Conservation (phyloP, 441 rosid genomes). For the Capsella rubella region DNA sequence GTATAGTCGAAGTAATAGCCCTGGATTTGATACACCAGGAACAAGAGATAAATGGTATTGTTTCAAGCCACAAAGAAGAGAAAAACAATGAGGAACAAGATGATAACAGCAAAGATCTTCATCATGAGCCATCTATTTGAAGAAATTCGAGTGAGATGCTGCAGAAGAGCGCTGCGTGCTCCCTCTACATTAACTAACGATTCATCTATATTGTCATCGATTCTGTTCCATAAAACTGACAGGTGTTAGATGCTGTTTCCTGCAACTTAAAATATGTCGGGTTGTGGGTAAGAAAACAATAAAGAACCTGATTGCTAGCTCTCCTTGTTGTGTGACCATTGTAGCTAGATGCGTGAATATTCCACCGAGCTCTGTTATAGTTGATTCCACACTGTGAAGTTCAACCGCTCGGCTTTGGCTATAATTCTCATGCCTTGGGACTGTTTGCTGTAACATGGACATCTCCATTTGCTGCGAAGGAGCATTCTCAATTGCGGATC, state of each 20-base stretch:
- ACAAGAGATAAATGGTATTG: neutral
- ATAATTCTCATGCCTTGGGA: conserved; percentile 79
- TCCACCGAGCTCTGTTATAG: conserved; percentile 90
- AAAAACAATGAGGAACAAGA: conserved; percentile 70
- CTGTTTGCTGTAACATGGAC: conserved; percentile 92
- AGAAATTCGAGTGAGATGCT: conserved; percentile 82
- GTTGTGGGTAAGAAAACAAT: conserved; percentile 5
- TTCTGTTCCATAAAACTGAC: conserved; percentile 56
- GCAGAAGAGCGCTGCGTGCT: conserved; percentile 79
- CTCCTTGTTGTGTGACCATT: conserved; percentile 95
- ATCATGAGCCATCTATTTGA: conserved; percentile 93
- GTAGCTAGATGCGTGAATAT: conserved; percentile 95
- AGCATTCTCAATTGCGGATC: conserved; percentile 70
- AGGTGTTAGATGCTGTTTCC: conserved; percentile 1
- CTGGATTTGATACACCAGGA: conserved; percentile 17
- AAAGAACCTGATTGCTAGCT: conserved; percentile 82
- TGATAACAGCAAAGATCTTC: conserved; percentile 76
- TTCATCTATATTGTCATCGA: conserved; percentile 92
- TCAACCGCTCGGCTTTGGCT: conserved; percentile 75
- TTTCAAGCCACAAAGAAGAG: conserved; percentile 74
- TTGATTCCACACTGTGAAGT: conserved; percentile 90
- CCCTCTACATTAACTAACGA: conserved; percentile 85
- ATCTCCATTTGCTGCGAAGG: conserved; percentile 85
- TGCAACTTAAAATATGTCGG: conserved; percentile 3
- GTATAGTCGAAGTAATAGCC: neutral